Evolutionary conservation across 2,329 filamentous ascomycete species (phyloP), one percentile per base, ranked within the genome.

Genomic region (Lasiodiplodia hormozganensis): DNA sequence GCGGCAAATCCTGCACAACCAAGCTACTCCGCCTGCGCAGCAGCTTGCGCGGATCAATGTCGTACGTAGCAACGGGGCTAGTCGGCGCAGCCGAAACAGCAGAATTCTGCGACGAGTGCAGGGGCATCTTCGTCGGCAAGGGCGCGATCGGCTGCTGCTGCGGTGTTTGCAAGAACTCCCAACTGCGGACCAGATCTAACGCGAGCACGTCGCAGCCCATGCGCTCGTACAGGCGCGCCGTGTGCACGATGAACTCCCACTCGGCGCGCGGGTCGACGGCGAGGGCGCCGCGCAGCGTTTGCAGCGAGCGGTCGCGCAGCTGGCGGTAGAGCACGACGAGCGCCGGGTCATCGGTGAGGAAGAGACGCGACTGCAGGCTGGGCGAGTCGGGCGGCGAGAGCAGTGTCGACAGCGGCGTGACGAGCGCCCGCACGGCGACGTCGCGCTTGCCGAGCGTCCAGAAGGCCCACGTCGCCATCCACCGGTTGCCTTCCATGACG

Each of bases 141-240:
- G 73, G 4, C 74, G 74, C 11, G 72, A 71, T 18, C 70, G 70
- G 11, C 23, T 8, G 70, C 23, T 8, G 70, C 73, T 8, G 38
- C 62, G 67, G 8, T 69, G 72, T 1, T 73, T 75, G 4, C 51
- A 92, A 82, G 78, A 96, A 96, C 74, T 93, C 89, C 93, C 93
- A 96, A 72, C 91, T 92, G 36, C 89, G 87, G 16, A 96, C 92
- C 6, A 98, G 83, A 74, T 96, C 93, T 4, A 98, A 83, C 0
- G 94, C 96, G 0, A 98, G 86, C 10, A 97, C 80, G 78, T 97
- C 95, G 76, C 96, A 97, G 3, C 96, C 95, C 94, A 96, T 97
- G 10, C 93, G 90, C 77, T 92, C 91, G 76, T 94, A 98, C 21
- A 96, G 84, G 66, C 89, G 86, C 18, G 94, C 93, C 65, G 93